Conservation (phyloP, 1,284 basidiomycete species). For the Omphalotus olearius region DNA sequence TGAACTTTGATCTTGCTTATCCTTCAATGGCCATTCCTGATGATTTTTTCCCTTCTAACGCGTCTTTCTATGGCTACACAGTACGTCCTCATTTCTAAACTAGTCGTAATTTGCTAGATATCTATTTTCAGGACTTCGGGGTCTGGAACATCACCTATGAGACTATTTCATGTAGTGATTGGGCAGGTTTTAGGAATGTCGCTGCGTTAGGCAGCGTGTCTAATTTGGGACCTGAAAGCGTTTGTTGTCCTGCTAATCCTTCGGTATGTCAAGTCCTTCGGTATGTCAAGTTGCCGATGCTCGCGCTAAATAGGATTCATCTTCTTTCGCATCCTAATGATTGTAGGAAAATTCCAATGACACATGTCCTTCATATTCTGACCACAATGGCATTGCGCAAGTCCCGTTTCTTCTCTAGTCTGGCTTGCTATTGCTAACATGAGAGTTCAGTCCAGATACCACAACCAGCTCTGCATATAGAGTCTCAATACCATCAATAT, state of each 20-base stretch:
- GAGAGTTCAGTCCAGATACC: constrained; percentile 37
- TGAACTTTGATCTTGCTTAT: constrained; percentile 73
- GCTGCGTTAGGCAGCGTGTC: constrained; percentile 62
- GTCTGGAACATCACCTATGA: constrained; percentile 78
- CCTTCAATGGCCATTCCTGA: constrained; percentile 66
- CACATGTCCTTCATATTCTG: constrained; percentile 71
- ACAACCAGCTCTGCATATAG: constrained; percentile 26
- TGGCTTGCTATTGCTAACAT: not conserved
- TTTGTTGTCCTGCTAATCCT: constrained; percentile 68
- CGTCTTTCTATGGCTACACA: constrained; percentile 47
- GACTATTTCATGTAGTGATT: constrained; percentile 54
- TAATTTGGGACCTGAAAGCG: constrained; percentile 45
- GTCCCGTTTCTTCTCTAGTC: constrained; percentile 24
- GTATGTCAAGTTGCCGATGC: constrained; percentile 29
- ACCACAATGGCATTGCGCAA: constrained; percentile 61
- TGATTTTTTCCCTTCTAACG: constrained; percentile 70
- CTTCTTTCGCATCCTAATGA: constrained; percentile 7
- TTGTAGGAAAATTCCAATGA: constrained; percentile 42
- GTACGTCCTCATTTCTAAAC: constrained; percentile 29
- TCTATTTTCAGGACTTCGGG: constrained; percentile 59
- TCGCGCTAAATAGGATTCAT: no score
- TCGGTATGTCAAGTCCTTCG: constrained; percentile 46
- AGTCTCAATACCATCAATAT: constrained; percentile 7
- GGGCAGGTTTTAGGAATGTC: constrained; percentile 57
- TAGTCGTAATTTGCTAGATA: constrained; percentile 3